A percentile compares a stretch with the other conserved stretches of the same genome.
These are phyloP conservation scores for Nepenthes alata DNA, from an alignment of 179 eudicot genomes.

Conservation along the genomic window DNA sequence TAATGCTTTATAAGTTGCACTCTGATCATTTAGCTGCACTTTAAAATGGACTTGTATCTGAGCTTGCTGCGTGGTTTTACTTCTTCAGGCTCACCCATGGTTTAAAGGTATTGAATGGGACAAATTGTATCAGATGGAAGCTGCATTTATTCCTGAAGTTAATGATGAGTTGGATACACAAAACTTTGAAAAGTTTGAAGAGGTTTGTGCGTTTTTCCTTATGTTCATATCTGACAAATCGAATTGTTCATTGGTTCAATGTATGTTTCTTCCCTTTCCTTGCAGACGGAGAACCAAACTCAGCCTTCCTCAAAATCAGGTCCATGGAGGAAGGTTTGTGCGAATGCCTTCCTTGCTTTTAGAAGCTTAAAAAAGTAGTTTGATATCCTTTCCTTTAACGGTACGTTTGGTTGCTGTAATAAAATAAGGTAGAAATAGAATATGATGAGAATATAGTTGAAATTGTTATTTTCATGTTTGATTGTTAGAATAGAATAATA, in stretches of 20 bases:
- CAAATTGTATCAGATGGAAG: slow-evolving; percentile 60
- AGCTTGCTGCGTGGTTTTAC: slow-evolving; percentile 8
- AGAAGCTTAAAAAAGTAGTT: background rate
- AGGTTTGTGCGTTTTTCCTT: slow-evolving; percentile 26
- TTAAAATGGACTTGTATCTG: background rate
- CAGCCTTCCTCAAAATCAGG: slow-evolving; percentile 47
- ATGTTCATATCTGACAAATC: background rate
- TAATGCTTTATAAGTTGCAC: slow-evolving; percentile 11
- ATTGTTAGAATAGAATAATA: too few species aligned
- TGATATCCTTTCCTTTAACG: background rate
- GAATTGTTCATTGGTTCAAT: background rate
- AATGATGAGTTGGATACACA: slow-evolving; percentile 83
- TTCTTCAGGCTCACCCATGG: slow-evolving; percentile 65
- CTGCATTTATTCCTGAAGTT: slow-evolving; percentile 84
- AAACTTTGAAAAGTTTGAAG: slow-evolving; percentile 81
- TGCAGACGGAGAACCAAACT: slow-evolving; percentile 46
- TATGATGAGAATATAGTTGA: too few species aligned
- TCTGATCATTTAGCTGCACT: background rate
- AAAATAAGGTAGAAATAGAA: too few species aligned
- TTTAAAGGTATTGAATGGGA: slow-evolving; percentile 65
- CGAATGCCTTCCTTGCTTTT: background rate
- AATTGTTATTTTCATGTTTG: too few species aligned
- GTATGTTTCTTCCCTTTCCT: slow-evolving; percentile 2
- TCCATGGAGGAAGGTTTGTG: slow-evolving; percentile 84
- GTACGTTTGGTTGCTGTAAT: too few species aligned